phyloP scores from a whole-genome alignment of 2,329 filamentous ascomycete genomes.

The Cercospora sp. region DNA sequence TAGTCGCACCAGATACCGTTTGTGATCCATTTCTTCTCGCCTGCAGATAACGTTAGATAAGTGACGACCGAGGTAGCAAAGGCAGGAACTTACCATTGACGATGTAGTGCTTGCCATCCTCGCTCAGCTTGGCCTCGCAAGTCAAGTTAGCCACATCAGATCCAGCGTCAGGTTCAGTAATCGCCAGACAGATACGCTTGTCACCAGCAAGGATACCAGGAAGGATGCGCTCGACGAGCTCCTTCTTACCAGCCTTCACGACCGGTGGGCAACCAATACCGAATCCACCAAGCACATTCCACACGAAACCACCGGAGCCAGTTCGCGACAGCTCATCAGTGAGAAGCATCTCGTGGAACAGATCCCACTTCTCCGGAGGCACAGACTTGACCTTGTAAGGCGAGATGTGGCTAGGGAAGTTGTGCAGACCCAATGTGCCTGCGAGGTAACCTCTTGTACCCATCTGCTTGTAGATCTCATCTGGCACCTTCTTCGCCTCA shows the following conservation, averaged over 20 bases:
- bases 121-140: slow-evolving; percentile 90
- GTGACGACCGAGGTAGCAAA: neutral
- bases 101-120: slow-evolving; percentile 98
- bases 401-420: slow-evolving; percentile 73
- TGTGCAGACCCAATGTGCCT: slow-evolving; percentile 78
- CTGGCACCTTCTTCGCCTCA: slow-evolving; percentile 86
- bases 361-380: slow-evolving; percentile 86
- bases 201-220: slow-evolving; percentile 87
- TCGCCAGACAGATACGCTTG: slow-evolving; percentile 96
- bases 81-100: slow-evolving; percentile 68
- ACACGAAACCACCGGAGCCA: slow-evolving; percentile 89
- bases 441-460: slow-evolving; percentile 88
- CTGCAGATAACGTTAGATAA: slow-evolving; percentile 9
- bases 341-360: slow-evolving; percentile 95
- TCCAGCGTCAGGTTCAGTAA: slow-evolving; percentile 92
- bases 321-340: slow-evolving; percentile 91
- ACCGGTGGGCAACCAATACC: slow-evolving; percentile 91
- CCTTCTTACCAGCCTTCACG: slow-evolving; percentile 86
- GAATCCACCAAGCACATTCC: slow-evolving; percentile 96
- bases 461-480: slow-evolving; percentile 92
- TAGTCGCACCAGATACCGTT: slow-evolving; percentile 74
- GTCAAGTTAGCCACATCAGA: slow-evolving; percentile 93
- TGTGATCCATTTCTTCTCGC: slow-evolving; percentile 25
- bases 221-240: slow-evolving; percentile 80
- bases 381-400: slow-evolving; percentile 74